Evolutionary conservation across 2,329 filamentous ascomycete species (phyloP).

Genomic region (Colletotrichum destructivum): DNA sequence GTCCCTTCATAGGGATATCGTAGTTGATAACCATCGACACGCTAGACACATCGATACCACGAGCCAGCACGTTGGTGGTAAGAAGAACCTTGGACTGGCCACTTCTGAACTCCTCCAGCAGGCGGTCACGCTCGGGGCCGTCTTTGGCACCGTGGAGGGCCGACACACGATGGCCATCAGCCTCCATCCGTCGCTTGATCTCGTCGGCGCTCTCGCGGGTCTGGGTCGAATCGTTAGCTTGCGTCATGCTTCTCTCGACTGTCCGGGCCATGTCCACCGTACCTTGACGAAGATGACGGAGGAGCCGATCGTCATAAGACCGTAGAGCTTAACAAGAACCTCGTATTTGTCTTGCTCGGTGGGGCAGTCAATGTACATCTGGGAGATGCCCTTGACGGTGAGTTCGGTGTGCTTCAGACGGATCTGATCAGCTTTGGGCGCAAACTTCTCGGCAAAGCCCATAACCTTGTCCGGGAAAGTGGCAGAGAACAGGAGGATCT

Average conservation of each 20-base stretch:
- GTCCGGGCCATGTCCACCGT: constrained; percentile 47
- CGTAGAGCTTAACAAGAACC: constrained; percentile 92
- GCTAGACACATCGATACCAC: constrained; percentile 91
- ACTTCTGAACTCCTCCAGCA: constrained; percentile 88
- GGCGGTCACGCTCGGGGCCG: constrained; percentile 83
- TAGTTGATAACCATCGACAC: constrained; percentile 99
- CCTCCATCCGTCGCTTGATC: constrained; percentile 88
- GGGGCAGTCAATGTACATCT: constrained; percentile 96
- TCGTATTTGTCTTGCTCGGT: constrained; percentile 88
- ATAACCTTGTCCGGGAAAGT: constrained; percentile 92
- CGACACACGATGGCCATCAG: constrained; percentile 92
- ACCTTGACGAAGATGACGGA: constrained; percentile 99
- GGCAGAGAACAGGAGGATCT: constrained; percentile 95
- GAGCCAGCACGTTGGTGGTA: constrained; percentile 95
- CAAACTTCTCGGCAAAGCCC: constrained; percentile 86
- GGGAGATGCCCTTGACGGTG: constrained; percentile 96
- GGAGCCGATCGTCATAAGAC: constrained; percentile 94
- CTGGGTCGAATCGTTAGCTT: constrained; percentile 58
- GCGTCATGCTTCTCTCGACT: not conserved
- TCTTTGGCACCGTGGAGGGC: constrained; percentile 92
- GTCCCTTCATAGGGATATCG: constrained; percentile 83
- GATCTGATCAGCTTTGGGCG: constrained; percentile 88
- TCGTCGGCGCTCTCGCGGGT: constrained; percentile 87
- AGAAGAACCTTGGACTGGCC: constrained; percentile 96
- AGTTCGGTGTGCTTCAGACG: constrained; percentile 91